Conservation (phyloP, 805 yeast species). For the Saturnispora diversa region DNA sequence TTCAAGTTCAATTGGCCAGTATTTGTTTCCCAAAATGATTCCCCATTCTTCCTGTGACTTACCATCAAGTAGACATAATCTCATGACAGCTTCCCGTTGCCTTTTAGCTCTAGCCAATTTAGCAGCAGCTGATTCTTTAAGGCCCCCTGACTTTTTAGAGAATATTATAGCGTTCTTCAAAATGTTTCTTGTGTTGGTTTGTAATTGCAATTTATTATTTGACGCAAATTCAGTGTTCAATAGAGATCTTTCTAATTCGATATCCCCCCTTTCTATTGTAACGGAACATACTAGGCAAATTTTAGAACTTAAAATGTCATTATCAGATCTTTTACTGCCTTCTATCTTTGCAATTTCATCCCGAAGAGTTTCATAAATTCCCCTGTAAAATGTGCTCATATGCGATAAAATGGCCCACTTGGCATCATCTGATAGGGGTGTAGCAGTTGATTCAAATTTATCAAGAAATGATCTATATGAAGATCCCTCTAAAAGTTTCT, state of each 20-base stretch:
- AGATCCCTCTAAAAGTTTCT: constrained; percentile 36
- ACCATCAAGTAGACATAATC: constrained; percentile 40
- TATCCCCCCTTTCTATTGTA: constrained; percentile 44
- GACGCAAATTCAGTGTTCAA: constrained; percentile 27
- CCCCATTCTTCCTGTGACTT: constrained; percentile 26
- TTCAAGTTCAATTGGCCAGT: constrained; percentile 25
- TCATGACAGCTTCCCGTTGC: constrained; percentile 36
- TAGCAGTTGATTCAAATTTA: constrained; percentile 18
- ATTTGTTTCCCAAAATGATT: constrained; percentile 20
- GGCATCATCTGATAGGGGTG: constrained; percentile 15
- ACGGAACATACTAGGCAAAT: constrained; percentile 34
- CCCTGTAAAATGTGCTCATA: constrained; percentile 33
- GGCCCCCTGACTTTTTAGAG: constrained; percentile 42
- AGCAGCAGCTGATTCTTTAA: constrained; percentile 40
- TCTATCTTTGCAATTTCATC: constrained; percentile 19
- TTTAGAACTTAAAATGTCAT: constrained; percentile 19
- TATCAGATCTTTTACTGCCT: constrained; percentile 11
- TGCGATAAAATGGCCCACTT: constrained; percentile 36
- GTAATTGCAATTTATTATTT: constrained; percentile 28
- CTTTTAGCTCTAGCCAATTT: constrained; percentile 35
- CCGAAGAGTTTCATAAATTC: constrained; percentile 32
- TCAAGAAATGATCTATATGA: constrained; percentile 38
- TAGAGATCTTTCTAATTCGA: constrained; percentile 42
- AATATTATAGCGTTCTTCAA: constrained; percentile 39
- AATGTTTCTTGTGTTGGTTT: constrained; percentile 35